A percentile compares a stretch with the other conserved stretches of the same genome.
These are phyloP conservation scores for Solanum pennellii DNA, from an alignment of 257 asterid genomes.

Conservation along the genomic window DNA sequence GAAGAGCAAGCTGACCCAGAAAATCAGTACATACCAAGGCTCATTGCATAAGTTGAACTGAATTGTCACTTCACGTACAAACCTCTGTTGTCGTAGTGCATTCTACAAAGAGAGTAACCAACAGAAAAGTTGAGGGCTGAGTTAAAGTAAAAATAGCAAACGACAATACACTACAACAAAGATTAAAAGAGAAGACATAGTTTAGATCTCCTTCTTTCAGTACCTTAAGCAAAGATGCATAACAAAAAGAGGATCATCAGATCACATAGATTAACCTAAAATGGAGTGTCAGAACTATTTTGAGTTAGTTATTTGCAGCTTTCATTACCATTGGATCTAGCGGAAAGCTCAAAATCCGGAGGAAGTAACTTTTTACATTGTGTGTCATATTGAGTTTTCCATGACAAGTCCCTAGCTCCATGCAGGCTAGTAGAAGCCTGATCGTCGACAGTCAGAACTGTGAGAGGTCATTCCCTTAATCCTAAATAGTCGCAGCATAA, in stretches of 20 bases:
- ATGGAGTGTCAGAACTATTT: background rate
- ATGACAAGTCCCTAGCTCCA: background rate
- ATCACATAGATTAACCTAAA: background rate
- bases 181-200: background rate
- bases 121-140: background rate
- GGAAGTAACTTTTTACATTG: background rate
- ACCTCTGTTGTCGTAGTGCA: conserved; percentile 85
- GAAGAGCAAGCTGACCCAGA: background rate
- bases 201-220: background rate
- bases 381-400: background rate
- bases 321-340: background rate
- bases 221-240: background rate
- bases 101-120: conserved; percentile 32
- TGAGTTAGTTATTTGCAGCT: background rate
- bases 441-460: background rate
- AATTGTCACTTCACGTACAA: conserved; percentile 83
- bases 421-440: background rate
- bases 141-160: background rate
- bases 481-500: background rate
- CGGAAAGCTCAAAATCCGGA: background rate
- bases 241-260: background rate
- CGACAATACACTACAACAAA: background rate
- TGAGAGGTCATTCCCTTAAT: background rate
- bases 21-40: conserved; percentile 64
- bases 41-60: conserved; percentile 93